Base-by-base conservation (phyloP, 2,329 filamentous ascomycete species). In the Beauveria sp. region DNA sequence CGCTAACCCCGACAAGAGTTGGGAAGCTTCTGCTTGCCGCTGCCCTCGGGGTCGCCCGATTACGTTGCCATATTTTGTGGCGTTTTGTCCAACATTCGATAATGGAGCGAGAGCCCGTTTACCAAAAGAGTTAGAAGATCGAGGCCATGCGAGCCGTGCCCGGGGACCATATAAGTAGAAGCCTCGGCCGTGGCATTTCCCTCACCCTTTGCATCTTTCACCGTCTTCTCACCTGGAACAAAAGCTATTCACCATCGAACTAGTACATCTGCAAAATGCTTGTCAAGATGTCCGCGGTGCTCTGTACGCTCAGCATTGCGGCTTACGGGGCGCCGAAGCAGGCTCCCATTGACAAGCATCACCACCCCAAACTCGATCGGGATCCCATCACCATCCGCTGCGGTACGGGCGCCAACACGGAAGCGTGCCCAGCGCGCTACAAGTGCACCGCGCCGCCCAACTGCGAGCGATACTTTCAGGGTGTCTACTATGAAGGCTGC, bases 401-500 rank as follows among this genome's bases (percentile, higher is more conserved):
- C 48, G 61, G 61, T 42, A 62, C 61, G 7, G 61, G 61, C 10
- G 34, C 61, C 46, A 62, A 62, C 40, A 62, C 61, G 5, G 43
- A 62, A 42, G 38, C 18, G 28, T 62, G 61, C 18, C 61, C 61
- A 18, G 26, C 22, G 10, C 22, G 28, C 26, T 62, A 42, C 48
- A 62, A 52, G 40, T 62, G 61, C 48, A 62, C 61, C 26, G 61
- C 61, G 28, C 61, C 54, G 22, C 20, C 48, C 26, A 43, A 62
- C 54, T 62, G 61, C 48, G 54, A 57, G 28, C 34, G 53, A 9
- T 62, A 46, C 61, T 46, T 52, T 12, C 43, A 53, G 14, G 61
- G 61, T 26, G 48, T 62, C 38, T 53, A 52, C 61, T 62, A 62
- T n/a, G 61, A 62, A 42, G 53, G 53, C 26, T 62, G 61, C 40